A percentile compares a stretch with the other conserved stretches of the same genome.
phyloP scores from a whole-genome alignment of 495 filamentous ascomycete species.

The Daldinia grandis region DNA sequence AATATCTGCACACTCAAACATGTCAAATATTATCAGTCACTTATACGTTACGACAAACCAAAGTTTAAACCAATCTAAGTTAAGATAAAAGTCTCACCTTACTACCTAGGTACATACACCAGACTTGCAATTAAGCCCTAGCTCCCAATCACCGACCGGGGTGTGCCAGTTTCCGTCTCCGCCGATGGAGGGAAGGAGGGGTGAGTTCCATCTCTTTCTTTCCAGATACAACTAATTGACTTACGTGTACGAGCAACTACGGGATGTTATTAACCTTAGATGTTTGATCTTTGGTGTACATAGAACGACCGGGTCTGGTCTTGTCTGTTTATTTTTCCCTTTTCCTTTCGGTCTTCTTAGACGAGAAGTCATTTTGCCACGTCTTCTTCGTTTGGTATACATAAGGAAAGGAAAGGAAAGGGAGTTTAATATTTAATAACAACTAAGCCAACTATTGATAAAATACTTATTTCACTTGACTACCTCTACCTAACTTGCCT shows the following conservation, averaged over 20 bases:
- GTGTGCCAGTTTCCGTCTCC: not conserved
- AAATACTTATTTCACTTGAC: not conserved
- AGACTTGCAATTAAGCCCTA: constrained; percentile 14
- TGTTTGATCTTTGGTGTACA: constrained; percentile 18
- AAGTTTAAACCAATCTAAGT: not conserved
- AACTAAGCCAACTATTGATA: not conserved
- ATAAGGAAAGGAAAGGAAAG: no score
- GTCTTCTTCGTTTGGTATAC: not conserved
- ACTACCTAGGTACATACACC: not conserved
- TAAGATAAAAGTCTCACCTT: not conserved
- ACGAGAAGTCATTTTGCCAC: constrained; percentile 2
- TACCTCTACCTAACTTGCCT: not conserved
- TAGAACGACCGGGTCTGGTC: constrained; percentile 18
- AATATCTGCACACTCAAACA: not conserved
- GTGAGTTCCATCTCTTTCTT: constrained; percentile 10
- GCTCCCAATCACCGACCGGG: not conserved
- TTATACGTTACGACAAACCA: not conserved
- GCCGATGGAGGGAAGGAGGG: constrained; percentile 1
- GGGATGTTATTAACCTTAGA: not conserved
- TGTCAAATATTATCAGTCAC: not conserved
- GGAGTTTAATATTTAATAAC: not conserved
- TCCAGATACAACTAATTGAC: not conserved
- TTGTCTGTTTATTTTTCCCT: not conserved
- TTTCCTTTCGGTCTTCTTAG: not conserved
- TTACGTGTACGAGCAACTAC: constrained; percentile 5